Evolutionary conservation across 352 stramenopile genomes (phyloP).

Genomic region (Phytophthora cactorum): DNA sequence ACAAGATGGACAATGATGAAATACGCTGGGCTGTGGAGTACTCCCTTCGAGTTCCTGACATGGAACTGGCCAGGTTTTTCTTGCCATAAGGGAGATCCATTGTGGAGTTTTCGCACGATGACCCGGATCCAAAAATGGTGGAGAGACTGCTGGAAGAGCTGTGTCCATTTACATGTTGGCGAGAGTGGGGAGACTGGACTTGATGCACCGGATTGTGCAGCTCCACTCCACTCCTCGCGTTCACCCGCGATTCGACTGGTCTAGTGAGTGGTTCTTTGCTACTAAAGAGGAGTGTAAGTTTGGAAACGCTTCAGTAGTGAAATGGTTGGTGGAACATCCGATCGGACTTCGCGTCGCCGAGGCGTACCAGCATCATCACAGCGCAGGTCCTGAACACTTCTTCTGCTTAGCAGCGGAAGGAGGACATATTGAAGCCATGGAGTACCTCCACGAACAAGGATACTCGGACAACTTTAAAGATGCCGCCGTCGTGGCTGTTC

Average conservation of each 20-base stretch:
- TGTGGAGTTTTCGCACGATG: conserved; percentile 18
- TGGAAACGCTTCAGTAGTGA: conserved; percentile 7
- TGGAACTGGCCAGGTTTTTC: conserved; percentile 8
- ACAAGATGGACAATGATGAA: too few species aligned
- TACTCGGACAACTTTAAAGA: conserved; percentile 17
- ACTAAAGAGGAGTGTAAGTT: conserved; percentile 15
- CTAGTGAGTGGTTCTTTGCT: conserved; percentile 13
- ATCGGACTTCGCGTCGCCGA: conserved; percentile 4
- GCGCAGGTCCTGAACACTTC: conserved; percentile 15
- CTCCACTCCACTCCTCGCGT: conserved; percentile 13
- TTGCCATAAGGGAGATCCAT: conserved; percentile 12
- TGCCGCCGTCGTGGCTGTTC: conserved; percentile 7
- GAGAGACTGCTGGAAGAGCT: conserved; percentile 9
- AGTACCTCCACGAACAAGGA: conserved; percentile 11
- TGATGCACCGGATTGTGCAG: conserved; percentile 17
- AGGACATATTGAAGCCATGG: conserved; percentile 12
- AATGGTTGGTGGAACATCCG: conserved; percentile 17
- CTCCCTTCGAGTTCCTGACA: not conserved
- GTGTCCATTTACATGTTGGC: conserved; percentile 18
- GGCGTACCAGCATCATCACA: conserved; percentile 14
- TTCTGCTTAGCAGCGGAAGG: conserved; percentile 8
- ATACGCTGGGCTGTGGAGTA: too few species aligned
- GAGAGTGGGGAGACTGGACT: conserved; percentile 7
- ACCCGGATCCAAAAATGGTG: conserved; percentile 10
- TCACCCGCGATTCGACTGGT: conserved; percentile 6